Percentiles rank a stretch among this genome's conserved stretches.
Evolutionary conservation across 805 yeast genomes (phyloP).

Genomic region (Kazachstania bromeliacearum): DNA sequence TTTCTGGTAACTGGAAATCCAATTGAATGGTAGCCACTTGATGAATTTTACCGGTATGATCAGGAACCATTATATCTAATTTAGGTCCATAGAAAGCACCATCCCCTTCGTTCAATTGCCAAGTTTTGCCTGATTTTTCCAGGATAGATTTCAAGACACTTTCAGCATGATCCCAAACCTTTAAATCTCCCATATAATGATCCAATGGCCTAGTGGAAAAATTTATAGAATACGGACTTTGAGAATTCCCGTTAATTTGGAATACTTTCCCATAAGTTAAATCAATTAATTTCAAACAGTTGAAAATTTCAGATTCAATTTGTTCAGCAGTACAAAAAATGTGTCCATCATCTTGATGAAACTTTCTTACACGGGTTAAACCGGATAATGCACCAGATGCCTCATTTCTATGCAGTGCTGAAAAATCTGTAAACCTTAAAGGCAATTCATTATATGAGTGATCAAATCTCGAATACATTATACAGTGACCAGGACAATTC

Average conservation of each 20-base stretch:
- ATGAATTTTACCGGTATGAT: slow-evolving; percentile 70
- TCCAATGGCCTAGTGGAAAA: slow-evolving; percentile 81
- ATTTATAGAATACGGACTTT: slow-evolving; percentile 48
- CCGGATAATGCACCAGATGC: slow-evolving; percentile 92
- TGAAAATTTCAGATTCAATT: slow-evolving; percentile 60
- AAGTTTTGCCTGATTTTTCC: slow-evolving; percentile 41
- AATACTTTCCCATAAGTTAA: slow-evolving; percentile 61
- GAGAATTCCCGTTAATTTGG: slow-evolving; percentile 6
- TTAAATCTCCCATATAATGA: slow-evolving; percentile 63
- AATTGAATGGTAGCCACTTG: slow-evolving; percentile 94
- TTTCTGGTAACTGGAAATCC: slow-evolving; percentile 86
- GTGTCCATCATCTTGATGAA: slow-evolving; percentile 98
- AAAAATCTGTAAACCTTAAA: slow-evolving; percentile 75
- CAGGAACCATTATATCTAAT: slow-evolving; percentile 76
- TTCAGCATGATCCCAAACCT: slow-evolving; percentile 83
- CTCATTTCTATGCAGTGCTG: slow-evolving; percentile 89
- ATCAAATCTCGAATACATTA: slow-evolving; percentile 65
- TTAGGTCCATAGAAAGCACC: slow-evolving; percentile 97
- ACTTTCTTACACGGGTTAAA: slow-evolving; percentile 82
- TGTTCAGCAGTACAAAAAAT: slow-evolving; percentile 81
- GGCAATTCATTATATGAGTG: slow-evolving; percentile 84
- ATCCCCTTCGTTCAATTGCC: slow-evolving; percentile 82
- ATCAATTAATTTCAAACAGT: slow-evolving; percentile 64
- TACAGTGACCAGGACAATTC: slow-evolving; percentile 95
- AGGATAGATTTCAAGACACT: slow-evolving; percentile 50